A percentile compares a stretch with the other conserved stretches of the same genome.
Conservation (phyloP, 345 rosid species). For the Citrus cavaleriei region DNA sequence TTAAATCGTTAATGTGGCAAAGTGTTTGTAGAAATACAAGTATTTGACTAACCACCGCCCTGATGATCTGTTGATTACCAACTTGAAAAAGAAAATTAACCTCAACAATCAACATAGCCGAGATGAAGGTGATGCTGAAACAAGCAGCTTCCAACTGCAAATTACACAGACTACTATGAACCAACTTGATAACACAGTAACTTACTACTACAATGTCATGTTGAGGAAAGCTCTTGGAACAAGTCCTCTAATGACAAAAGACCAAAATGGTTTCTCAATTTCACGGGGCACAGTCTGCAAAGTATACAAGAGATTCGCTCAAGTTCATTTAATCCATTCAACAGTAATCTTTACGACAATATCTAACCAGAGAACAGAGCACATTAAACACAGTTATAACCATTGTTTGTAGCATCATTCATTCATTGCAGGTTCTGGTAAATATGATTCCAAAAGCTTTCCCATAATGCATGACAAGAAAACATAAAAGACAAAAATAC, state of each 20-base stretch:
- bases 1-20: too few relatives aligned
- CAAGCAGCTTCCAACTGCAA: too few relatives aligned
- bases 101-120: too few relatives aligned
- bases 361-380: neutral
- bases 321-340: neutral
- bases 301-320: neutral
- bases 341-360: neutral
- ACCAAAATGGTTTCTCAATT: neutral
- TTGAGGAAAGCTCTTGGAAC: too few relatives aligned
- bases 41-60: too few relatives aligned
- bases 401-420: neutral
- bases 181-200: too few relatives aligned
- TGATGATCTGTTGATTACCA: too few relatives aligned
- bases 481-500: neutral
- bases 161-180: too few relatives aligned
- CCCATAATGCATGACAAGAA: slow-evolving; percentile 1
- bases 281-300: neutral
- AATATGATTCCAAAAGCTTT: neutral
- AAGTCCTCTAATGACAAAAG: neutral
- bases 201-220: too few relatives aligned
- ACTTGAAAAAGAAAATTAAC: too few relatives aligned
- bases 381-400: neutral
- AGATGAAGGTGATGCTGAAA: too few relatives aligned
- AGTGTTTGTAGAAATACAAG: too few relatives aligned
- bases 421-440: neutral